Base-by-base conservation (phyloP, 75 land plant genomes). In the Picea sitchensis region DNA sequence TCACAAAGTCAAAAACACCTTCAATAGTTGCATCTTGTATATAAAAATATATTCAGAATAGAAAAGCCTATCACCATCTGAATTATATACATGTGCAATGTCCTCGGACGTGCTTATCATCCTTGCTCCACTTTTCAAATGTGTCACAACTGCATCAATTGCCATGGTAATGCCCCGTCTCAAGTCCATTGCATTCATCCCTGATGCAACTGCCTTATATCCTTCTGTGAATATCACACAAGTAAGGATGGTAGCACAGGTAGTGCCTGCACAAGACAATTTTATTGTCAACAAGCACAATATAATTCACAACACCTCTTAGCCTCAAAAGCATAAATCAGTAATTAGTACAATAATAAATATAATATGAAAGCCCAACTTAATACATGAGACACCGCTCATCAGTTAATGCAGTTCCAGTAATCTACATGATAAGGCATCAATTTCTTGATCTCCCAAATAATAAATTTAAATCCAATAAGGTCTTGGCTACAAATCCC, bases 161-260 rank as follows among this genome's bases (percentile, higher is more conserved):
- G 85, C 85, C 77, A 80, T 73, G 73, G 11, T 83, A 41, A 83
- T 83, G 30, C 85, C 85, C 3, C 78, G 73, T n/a, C 85, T 73
- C 82, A 83, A 67, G 61, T 83, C 85, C 85, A 83, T 83, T 15
- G 83, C 85, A 83, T 83, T 83, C 83, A 83, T 83, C 17, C 85
- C 85, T 75, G 85, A 83, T 34, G 85, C 85, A 36, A 83, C 85
- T 47, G 85, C 80, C 69, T 83, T 83, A 56, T 78, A 73, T 3
- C 85, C 85, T 59, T 83, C 85, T 14, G 78, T 63, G 32, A 83
- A 81, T 59, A 83, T 83, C 23, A 83, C 82, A 38, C 78, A 36
- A 21, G 85, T 80, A 60, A 83, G 83, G 30, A 83, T 73, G 47
- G 85, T 83, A 4, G 85, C 85, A 75, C 85, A 83, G 0, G 85